These are phyloP conservation scores for Collybia sp. DNA, from an alignment of 768 basidiomycete species.

Conservation along the genomic window DNA sequence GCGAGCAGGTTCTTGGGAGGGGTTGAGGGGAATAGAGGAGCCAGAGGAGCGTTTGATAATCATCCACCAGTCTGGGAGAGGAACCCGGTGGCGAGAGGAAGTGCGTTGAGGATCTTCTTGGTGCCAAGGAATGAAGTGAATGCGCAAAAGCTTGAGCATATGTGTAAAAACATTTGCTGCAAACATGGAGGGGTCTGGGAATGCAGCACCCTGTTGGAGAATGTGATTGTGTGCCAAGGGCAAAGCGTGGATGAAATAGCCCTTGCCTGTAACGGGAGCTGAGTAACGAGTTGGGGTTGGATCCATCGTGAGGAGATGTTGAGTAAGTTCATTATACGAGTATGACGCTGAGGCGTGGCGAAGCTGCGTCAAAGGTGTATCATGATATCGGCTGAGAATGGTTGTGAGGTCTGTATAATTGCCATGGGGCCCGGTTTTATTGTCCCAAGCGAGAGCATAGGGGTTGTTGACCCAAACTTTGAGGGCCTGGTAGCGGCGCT, in stretches of 20 bases:
- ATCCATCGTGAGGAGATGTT: background rate
- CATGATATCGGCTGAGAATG: background rate
- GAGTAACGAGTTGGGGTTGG: background rate
- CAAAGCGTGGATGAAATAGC: background rate
- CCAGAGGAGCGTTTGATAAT: background rate
- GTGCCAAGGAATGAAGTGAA: slow-evolving; percentile 4
- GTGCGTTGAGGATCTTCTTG: background rate
- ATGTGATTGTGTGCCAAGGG: background rate
- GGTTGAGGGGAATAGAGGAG: background rate
- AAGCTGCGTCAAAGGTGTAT: too few species aligned
- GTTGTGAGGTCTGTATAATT: background rate
- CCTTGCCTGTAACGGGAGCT: background rate
- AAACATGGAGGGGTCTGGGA: background rate
- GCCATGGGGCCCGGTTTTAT: background rate
- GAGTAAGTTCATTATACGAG: too few species aligned
- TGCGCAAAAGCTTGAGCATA: background rate
- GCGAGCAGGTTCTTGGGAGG: background rate
- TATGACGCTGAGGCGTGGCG: too few species aligned
- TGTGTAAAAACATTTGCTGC: background rate
- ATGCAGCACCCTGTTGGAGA: background rate
- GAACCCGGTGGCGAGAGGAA: background rate
- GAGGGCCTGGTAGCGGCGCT: background rate
- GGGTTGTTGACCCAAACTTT: background rate
- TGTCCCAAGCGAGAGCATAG: background rate
- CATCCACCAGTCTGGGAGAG: background rate